Evolutionary conservation across 805 yeast species (phyloP).

Genomic region (Teunomyces cretensis): DNA sequence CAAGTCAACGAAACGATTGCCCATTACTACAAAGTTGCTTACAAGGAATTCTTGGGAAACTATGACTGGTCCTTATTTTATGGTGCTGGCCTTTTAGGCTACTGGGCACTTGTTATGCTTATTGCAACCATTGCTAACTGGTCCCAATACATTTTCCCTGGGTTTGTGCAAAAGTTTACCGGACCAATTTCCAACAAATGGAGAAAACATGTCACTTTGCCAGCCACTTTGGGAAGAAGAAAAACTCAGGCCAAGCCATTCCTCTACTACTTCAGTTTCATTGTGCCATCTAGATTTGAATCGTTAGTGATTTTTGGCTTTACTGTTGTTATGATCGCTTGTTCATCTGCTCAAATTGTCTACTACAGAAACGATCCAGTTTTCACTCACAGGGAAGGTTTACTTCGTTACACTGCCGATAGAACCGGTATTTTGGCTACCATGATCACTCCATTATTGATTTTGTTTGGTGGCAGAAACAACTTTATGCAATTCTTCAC

Average conservation of each 20-base stretch:
- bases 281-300: slow-evolving; percentile 38
- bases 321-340: slow-evolving; percentile 19
- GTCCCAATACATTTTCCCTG: slow-evolving; percentile 22
- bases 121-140: slow-evolving; percentile 27
- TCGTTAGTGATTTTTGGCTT: slow-evolving; percentile 23
- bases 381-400: slow-evolving; percentile 18
- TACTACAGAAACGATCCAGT: slow-evolving; percentile 35
- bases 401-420: slow-evolving; percentile 39
- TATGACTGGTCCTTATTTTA: slow-evolving; percentile 23
- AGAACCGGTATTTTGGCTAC: slow-evolving; percentile 50
- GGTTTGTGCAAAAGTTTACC: slow-evolving; percentile 11
- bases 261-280: slow-evolving; percentile 15
- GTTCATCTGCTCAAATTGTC: slow-evolving; percentile 24
- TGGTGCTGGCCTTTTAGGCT: slow-evolving; percentile 18
- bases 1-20: slow-evolving; percentile 15
- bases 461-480: slow-evolving; percentile 21
- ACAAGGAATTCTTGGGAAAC: slow-evolving; percentile 18
- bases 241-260: neutral
- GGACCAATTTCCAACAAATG: slow-evolving; percentile 17
- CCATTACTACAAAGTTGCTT: slow-evolving; percentile 10
- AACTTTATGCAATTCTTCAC: slow-evolving; percentile 13
- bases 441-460: slow-evolving; percentile 20
- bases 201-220: slow-evolving; percentile 16
- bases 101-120: slow-evolving; percentile 36
- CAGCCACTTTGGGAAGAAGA: slow-evolving; percentile 15